Evolutionary conservation across 805 yeast genomes (phyloP).

Genomic region (Grigorovia transvaalensis): DNA sequence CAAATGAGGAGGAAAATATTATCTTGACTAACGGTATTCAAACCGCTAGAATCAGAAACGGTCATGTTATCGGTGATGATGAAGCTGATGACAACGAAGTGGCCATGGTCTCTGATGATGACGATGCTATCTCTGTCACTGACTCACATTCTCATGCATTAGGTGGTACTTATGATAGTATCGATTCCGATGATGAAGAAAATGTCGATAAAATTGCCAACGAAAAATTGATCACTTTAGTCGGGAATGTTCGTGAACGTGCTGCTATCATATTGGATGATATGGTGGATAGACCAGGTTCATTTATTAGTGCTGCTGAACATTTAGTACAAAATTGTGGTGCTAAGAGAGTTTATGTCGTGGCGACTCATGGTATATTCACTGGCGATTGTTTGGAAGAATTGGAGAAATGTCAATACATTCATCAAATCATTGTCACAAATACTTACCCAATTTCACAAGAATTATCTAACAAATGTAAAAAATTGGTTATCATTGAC

Average conservation of each 20-base stretch:
- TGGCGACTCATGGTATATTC: constrained; percentile 95
- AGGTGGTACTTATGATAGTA: constrained; percentile 74
- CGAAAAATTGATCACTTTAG: constrained; percentile 89
- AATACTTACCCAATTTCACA: constrained; percentile 86
- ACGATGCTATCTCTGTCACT: constrained; percentile 13
- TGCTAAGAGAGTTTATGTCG: constrained; percentile 78
- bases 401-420: constrained; percentile 66
- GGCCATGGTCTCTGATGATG: constrained; percentile 26
- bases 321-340: constrained; percentile 94
- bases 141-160: constrained; percentile 45
- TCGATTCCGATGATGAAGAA: constrained; percentile 74
- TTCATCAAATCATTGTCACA: constrained; percentile 88
- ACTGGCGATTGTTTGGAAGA: constrained; percentile 77
- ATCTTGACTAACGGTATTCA: constrained; percentile 73
- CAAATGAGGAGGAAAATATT: constrained; percentile 53
- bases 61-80: constrained; percentile 92
- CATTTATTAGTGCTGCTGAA: constrained; percentile 96
- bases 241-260: constrained; percentile 87
- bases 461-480: constrained; percentile 44
- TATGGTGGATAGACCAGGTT: constrained; percentile 90
- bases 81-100: constrained; percentile 30
- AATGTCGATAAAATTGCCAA: constrained; percentile 30
- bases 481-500: constrained; percentile 78
- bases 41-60: constrained; percentile 91
- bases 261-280: constrained; percentile 94